Base-by-base conservation (phyloP, 352 stramenopile species). In the Globisporangium perplexum region DNA sequence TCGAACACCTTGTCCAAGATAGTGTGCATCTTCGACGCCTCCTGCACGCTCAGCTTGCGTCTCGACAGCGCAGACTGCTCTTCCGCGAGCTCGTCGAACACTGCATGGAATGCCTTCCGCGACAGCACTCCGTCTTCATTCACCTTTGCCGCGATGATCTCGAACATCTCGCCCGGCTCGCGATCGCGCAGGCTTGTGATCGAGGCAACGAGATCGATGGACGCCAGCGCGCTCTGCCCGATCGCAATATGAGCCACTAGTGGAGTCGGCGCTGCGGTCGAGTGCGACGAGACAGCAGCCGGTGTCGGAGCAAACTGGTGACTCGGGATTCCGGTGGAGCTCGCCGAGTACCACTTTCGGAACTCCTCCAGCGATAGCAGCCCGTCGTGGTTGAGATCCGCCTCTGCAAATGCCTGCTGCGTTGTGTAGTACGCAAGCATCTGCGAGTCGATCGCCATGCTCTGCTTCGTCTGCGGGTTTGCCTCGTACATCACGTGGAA, bases 331-430 rank as follows among this genome's bases (percentile, higher is more conserved):
- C 39, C 18, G 24, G n/a, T 22, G 2, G 56, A 17, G 36, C 28
- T 65, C 47, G 46, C 44, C 7, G 44, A 66, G 57, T 90, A 96
- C 87, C 87, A 96, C 18, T 63, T 74, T 1, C 77, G 72, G 53
- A 96, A 95, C 50, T 96, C 86, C 41, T 86, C 73, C 7, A 93
- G 59, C 20, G 83, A 90, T 11, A 96, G 52, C 26, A 71, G 77
- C 15, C 76, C 80, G 44, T 95, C 83, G 43, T 67, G 68, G 59
- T 97, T 93, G 17, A 89, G 47, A 63, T 97, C 90, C 14, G 77
- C 87, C n/a, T 96, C 83, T 0, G 71, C 48, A 53, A 98, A 98
- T 17, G 87, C 86, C 50, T 96, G 69, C 26, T 68, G 50, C 4
- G 83, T 86, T 42, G 86, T 96, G 55, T 77, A 88, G 39, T 66